Evolutionary conservation across 495 filamentous ascomycete species (phyloP).

Genomic region (Barbatosphaeria neglecta): DNA sequence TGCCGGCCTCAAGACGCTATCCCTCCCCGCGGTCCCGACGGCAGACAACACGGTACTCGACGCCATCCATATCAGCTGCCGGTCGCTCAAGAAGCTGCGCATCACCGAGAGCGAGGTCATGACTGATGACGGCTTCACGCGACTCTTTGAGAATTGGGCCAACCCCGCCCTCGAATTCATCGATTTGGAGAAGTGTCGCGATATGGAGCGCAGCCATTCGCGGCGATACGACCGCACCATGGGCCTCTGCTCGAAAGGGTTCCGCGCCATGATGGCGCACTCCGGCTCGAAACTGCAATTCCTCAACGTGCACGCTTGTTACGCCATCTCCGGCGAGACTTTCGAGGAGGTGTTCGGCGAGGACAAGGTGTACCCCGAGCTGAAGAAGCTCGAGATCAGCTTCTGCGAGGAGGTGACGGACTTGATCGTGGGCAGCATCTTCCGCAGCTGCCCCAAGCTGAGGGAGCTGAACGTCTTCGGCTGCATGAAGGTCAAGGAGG

Average conservation of each 20-base stretch:
- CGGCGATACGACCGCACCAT: conserved; percentile 47
- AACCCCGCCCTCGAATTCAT: conserved; percentile 57
- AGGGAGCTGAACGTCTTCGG: conserved; percentile 70
- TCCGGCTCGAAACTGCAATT: conserved; percentile 50
- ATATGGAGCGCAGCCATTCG: conserved; percentile 50
- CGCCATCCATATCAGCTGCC: conserved; percentile 56
- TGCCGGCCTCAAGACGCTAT: conserved; percentile 54
- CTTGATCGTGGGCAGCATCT: conserved; percentile 59
- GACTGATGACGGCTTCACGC: conserved; percentile 57
- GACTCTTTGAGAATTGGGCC: conserved; percentile 63
- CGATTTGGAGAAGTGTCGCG: conserved; percentile 63
- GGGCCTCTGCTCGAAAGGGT: conserved; percentile 62
- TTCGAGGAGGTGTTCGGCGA: conserved; percentile 59
- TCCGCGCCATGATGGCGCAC: conserved; percentile 73
- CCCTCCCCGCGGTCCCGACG: conserved; percentile 46
- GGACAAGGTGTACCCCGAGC: conserved; percentile 47
- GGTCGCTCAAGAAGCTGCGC: conserved; percentile 58
- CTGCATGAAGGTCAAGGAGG: conserved; percentile 65
- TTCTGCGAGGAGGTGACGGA: conserved; percentile 70
- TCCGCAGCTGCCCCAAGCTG: conserved; percentile 60
- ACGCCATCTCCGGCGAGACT: conserved; percentile 56
- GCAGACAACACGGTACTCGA: conserved; percentile 52
- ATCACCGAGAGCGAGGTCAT: conserved; percentile 62
- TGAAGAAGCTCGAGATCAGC: conserved; percentile 62
- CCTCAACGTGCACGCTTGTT: conserved; percentile 66